Percentiles rank a stretch among this genome's conserved stretches.
Conservation (phyloP, 805 yeast genomes). For the Candida verbasci region DNA sequence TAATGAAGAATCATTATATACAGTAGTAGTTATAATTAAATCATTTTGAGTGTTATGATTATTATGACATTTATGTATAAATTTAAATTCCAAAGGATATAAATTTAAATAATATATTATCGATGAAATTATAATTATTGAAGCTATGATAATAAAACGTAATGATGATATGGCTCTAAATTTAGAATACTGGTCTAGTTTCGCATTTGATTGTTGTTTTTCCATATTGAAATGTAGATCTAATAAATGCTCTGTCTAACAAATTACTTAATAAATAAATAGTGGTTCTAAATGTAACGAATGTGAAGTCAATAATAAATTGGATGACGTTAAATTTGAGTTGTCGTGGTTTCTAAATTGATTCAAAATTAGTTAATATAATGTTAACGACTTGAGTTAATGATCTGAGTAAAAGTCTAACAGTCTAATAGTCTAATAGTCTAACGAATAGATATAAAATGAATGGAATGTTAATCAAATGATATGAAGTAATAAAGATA, state of each 20-base stretch:
- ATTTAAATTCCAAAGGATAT: background rate
- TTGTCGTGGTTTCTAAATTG: too few relatives aligned
- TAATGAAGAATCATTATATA: background rate
- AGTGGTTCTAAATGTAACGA: background rate
- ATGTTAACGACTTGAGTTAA: too few relatives aligned
- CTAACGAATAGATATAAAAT: too few relatives aligned
- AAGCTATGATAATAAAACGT: background rate
- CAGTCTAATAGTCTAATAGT: too few relatives aligned
- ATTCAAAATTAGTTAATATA: too few relatives aligned
- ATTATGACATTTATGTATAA: background rate
- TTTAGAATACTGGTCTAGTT: background rate
- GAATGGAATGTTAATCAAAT: too few relatives aligned
- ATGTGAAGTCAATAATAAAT: background rate
- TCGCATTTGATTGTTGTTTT: conserved; percentile 1
- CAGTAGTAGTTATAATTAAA: background rate
- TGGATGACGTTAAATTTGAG: background rate
- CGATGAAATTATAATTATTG: background rate
- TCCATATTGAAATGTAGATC: background rate
- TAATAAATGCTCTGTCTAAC: too few relatives aligned
- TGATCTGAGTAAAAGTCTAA: too few relatives aligned
- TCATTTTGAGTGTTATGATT: background rate
- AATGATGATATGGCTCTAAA: background rate
- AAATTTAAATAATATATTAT: background rate
- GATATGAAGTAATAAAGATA: too few relatives aligned
- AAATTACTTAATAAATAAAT: too few relatives aligned